Conservation (phyloP, 441 rosid species). For the Brassica hybrid region DNA sequence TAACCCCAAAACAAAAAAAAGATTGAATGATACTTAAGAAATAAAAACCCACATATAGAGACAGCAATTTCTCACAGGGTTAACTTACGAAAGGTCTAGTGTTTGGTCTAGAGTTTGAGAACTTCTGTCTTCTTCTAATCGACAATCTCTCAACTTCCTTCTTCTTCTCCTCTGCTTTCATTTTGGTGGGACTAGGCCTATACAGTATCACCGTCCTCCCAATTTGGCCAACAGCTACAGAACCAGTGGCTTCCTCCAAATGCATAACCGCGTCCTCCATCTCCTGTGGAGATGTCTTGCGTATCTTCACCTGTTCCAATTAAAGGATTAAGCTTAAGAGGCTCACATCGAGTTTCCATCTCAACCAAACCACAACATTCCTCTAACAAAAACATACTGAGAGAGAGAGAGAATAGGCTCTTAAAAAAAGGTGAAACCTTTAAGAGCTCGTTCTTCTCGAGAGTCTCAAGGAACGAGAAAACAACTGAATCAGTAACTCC, state of each 20-base stretch:
- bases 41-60: not conserved
- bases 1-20: not conserved
- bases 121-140: constrained; percentile 23
- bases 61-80: not conserved
- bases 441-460: constrained; percentile 88
- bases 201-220: constrained; percentile 85
- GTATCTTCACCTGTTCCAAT: constrained; percentile 70
- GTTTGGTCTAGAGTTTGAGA: constrained; percentile 25
- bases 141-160: constrained; percentile 32
- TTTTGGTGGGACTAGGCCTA: constrained; percentile 75
- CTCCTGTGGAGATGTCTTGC: constrained; percentile 83
- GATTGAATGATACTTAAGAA: not conserved
- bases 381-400: not conserved
- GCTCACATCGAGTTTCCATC: not conserved
- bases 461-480: constrained; percentile 73
- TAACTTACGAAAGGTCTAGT: constrained; percentile 35
- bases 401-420: not conserved
- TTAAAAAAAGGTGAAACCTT: constrained; percentile 54
- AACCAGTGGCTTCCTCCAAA: constrained; percentile 74
- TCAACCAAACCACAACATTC: constrained; percentile 23
- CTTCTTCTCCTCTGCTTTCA: constrained; percentile 84
- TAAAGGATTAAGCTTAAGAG: not conserved
- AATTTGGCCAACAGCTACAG: constrained; percentile 77
- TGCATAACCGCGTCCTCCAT: constrained; percentile 70
- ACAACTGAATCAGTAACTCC: constrained; percentile 77